phyloP scores from a whole-genome alignment of 495 filamentous ascomycete genomes.

The Lasiosphaeria ovina region DNA sequence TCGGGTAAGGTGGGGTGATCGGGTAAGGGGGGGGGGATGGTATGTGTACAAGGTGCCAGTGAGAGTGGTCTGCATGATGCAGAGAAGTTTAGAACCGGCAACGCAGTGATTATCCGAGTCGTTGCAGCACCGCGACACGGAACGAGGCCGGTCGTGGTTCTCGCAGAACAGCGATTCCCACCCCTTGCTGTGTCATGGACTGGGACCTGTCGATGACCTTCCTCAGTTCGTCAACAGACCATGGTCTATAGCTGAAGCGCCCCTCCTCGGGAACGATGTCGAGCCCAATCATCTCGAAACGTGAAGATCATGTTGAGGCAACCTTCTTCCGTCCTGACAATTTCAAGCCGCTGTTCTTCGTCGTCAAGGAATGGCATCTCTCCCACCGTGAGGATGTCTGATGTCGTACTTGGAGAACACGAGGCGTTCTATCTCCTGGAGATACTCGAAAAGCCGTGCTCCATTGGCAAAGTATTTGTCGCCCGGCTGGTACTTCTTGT shows the following conservation, averaged over 20 bases:
- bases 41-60: conserved; percentile 51
- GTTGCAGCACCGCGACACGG: conserved; percentile 54
- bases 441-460: conserved; percentile 60
- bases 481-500: conserved; percentile 37
- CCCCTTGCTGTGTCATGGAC: conserved; percentile 58
- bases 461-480: conserved; percentile 58
- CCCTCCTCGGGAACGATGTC: conserved; percentile 47
- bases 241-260: conserved; percentile 33
- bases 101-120: conserved; percentile 47
- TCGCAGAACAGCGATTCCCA: conserved; percentile 69
- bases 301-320: conserved; percentile 56
- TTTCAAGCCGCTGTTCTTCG: conserved; percentile 2
- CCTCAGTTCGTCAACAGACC: conserved; percentile 48
- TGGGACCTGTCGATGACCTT: conserved; percentile 56
- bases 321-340: neutral
- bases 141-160: conserved; percentile 65
- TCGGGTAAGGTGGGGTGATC: too few species aligned
- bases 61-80: conserved; percentile 49
- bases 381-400: conserved; percentile 6
- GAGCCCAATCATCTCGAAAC: conserved; percentile 53
- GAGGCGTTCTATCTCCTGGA: conserved; percentile 52
- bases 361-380: conserved; percentile 10
- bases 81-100: conserved; percentile 60
- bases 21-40: too few species aligned
- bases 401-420: conserved; percentile 59